A percentile compares a stretch with the other conserved stretches of the same genome.
phyloP scores from a whole-genome alignment of 2,329 filamentous ascomycete species.

The Colletotrichum endophyticum region DNA sequence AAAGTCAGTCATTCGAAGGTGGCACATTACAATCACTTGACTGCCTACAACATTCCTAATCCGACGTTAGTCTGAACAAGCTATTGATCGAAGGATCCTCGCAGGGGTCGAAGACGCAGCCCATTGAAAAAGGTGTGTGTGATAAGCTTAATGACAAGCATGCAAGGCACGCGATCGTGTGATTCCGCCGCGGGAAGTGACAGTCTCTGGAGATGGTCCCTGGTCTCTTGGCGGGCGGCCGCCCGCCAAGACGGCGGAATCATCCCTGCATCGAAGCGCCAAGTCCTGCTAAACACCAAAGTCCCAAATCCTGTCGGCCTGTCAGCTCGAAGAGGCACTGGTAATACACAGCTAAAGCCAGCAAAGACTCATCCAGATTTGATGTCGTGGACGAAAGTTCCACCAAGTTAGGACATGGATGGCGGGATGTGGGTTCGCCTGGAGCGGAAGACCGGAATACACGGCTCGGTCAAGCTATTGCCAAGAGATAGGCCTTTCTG shows the following conservation, averaged over 20 bases:
- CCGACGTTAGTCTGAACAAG: not conserved
- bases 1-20: rapidly evolving
- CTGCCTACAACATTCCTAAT: not conserved
- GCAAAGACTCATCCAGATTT: not conserved
- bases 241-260: not conserved
- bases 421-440: not conserved
- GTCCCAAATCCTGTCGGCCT: not conserved
- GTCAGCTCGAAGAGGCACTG: not conserved
- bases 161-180: not conserved
- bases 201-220: not conserved
- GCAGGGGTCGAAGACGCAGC: not conserved
- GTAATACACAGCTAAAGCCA: not conserved
- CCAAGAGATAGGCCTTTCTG: not conserved
- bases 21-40: not conserved
- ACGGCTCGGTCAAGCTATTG: not conserved
- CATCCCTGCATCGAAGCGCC: not conserved
- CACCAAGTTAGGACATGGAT: not conserved
- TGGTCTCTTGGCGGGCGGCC: not conserved
- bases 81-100: not conserved
- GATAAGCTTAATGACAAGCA: not conserved
- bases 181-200: not conserved
- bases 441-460: not conserved
- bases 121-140: not conserved
- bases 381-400: not conserved
- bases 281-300: not conserved